Percentiles rank a stretch among this genome's conserved stretches.
Evolutionary conservation across 2,329 filamentous ascomycete genomes (phyloP).

Genomic region (Chaetomium sp.): DNA sequence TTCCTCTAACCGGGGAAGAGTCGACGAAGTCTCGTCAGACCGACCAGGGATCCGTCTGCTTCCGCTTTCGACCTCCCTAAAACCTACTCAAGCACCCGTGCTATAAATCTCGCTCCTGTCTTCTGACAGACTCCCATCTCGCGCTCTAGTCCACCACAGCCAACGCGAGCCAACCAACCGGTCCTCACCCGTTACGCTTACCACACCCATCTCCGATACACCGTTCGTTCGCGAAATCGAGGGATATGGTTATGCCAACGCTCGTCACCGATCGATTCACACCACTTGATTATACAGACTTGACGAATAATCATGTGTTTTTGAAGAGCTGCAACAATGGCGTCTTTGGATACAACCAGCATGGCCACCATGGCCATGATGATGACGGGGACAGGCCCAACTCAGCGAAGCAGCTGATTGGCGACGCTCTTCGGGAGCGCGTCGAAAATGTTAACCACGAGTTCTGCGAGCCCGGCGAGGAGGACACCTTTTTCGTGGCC

Average conservation of each 20-base stretch:
- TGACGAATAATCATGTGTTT: constrained; percentile 50
- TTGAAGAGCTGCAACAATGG: constrained; percentile 46
- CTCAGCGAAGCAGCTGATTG: constrained; percentile 76
- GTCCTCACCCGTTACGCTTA: constrained; percentile 15
- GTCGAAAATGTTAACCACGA: constrained; percentile 84
- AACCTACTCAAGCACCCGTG: constrained; percentile 45
- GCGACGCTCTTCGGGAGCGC: constrained; percentile 81
- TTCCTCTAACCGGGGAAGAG: constrained; percentile 99
- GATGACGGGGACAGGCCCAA: constrained; percentile 46
- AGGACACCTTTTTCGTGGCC: constrained; percentile 97
- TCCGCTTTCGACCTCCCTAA: constrained; percentile 97
- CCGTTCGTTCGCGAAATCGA: constrained; percentile 38
- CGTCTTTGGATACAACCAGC: constrained; percentile 43
- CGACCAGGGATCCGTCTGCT: constrained; percentile 86
- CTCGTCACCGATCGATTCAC: constrained; percentile 58
- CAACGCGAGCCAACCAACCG: constrained; percentile 5
- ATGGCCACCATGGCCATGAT: constrained; percentile 47
- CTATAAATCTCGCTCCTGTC: constrained; percentile 19
- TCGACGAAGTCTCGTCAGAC: constrained; percentile 97
- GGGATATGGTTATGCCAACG: constrained; percentile 69
- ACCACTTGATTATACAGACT: constrained; percentile 50
- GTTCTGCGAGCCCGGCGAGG: constrained; percentile 84
- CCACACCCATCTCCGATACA: background rate
- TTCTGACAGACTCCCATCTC: constrained; percentile 14
- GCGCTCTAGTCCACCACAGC: constrained; percentile 1